These are phyloP conservation scores for Paspalum notatum DNA, from an alignment of 176 grass and related monocot genomes.

Conservation along the genomic window DNA sequence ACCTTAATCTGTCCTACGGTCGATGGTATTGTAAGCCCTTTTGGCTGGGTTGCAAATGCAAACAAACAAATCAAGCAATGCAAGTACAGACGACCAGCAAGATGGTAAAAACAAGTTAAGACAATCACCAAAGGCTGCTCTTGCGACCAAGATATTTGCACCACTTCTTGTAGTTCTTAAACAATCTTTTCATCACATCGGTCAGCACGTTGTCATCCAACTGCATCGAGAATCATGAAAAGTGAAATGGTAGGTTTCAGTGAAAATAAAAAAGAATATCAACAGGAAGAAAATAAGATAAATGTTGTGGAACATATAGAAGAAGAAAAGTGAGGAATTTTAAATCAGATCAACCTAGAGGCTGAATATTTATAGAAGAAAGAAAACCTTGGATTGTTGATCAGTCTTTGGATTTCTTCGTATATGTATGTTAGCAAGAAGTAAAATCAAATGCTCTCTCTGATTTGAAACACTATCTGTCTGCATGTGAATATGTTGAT, in stretches of 20 bases:
- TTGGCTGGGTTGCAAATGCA: not conserved
- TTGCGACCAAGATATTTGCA: constrained; percentile 83
- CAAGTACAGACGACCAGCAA: not conserved
- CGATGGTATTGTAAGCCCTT: not conserved
- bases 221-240: constrained; percentile 45
- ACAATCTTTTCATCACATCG: constrained; percentile 89
- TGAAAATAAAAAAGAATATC: constrained; percentile 38
- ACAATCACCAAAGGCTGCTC: constrained; percentile 85
- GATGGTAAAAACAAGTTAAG: not conserved
- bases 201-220: constrained; percentile 77
- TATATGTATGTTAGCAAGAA: constrained; percentile 93
- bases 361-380: constrained; percentile 28
- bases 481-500: constrained; percentile 59
- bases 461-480: constrained; percentile 96
- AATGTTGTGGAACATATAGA: constrained; percentile 18
- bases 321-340: constrained; percentile 6
- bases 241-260: not conserved
- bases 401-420: constrained; percentile 59
- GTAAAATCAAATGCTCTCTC: constrained; percentile 91
- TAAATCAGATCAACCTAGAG: constrained; percentile 18
- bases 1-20: not conserved
- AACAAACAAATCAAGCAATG: constrained; percentile 5
- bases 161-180: constrained; percentile 96
- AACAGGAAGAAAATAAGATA: not conserved
- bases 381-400: constrained; percentile 73